A percentile compares a stretch with the other conserved stretches of the same genome.
phyloP scores from a whole-genome alignment of 1,139 yeast genomes.

The Pichia kudriavzevii region DNA sequence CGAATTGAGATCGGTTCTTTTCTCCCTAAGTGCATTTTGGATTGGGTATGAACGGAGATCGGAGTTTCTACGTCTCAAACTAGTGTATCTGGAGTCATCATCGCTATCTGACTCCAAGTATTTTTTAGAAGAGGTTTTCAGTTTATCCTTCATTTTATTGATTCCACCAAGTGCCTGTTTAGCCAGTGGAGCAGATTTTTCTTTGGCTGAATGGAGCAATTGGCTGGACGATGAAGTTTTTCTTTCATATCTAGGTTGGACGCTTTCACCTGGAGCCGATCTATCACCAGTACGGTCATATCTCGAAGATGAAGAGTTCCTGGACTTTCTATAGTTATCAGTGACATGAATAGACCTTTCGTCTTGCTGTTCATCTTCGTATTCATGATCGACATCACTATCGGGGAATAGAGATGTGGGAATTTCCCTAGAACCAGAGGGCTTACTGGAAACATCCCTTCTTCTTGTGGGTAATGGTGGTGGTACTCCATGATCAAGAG shows the following conservation, averaged over 20 bases:
- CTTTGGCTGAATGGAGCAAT: constrained; percentile 10
- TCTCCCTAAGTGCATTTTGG: too few species aligned
- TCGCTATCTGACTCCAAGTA: too few species aligned
- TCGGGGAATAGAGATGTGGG: constrained; percentile 1
- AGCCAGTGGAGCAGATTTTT: constrained; percentile 13
- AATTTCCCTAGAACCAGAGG: neutral
- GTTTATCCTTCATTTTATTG: constrained; percentile 12
- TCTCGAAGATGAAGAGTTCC: neutral
- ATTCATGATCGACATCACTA: constrained; percentile 4
- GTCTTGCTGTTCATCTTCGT: constrained; percentile 4
- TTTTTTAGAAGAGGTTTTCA: constrained; percentile 8
- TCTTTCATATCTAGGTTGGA: neutral
- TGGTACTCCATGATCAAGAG: neutral
- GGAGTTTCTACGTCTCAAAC: neutral
- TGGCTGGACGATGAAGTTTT: constrained; percentile 10
- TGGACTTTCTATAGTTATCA: neutral
- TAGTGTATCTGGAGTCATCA: constrained; percentile 1
- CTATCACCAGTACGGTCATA: constrained; percentile 3
- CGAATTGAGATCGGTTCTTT: constrained; percentile 1
- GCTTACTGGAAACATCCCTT: neutral
- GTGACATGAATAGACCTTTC: constrained; percentile 12
- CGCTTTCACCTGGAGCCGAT: constrained; percentile 1
- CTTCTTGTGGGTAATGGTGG: constrained; percentile 8
- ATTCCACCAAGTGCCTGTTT: constrained; percentile 12
- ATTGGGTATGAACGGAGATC: too few species aligned